phyloP scores from a whole-genome alignment of 306 rosid species.

The Rosa rugosa region DNA sequence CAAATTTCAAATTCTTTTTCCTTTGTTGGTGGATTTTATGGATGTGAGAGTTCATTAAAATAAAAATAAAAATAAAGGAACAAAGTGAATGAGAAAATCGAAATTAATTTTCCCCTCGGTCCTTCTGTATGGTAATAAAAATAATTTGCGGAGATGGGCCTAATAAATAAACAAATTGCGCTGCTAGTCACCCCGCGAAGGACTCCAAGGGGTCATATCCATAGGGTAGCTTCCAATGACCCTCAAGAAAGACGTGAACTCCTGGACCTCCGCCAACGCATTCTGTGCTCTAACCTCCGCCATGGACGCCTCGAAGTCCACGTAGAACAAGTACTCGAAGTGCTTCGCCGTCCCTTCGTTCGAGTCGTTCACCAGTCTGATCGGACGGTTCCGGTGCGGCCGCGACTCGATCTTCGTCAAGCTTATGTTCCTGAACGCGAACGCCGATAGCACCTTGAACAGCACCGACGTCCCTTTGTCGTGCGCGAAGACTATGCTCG shows the following conservation, averaged over 20 bases:
- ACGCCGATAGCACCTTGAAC: slow-evolving; percentile 87
- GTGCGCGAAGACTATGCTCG: slow-evolving; percentile 95
- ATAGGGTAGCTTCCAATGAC: slow-evolving; percentile 93
- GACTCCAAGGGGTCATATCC: slow-evolving; percentile 95
- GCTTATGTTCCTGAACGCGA: slow-evolving; percentile 87
- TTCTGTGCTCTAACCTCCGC: slow-evolving; percentile 92
- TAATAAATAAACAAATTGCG: not conserved
- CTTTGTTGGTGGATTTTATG: not conserved
- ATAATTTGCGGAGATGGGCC: not conserved
- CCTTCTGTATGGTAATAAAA: not conserved
- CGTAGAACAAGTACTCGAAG: slow-evolving; percentile 87
- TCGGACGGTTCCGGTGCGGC: slow-evolving; percentile 92
- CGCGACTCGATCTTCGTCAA: slow-evolving; percentile 92
- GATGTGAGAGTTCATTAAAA: not conserved
- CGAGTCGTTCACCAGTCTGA: slow-evolving; percentile 73
- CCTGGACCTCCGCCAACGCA: slow-evolving; percentile 94
- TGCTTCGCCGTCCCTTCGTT: slow-evolving; percentile 97
- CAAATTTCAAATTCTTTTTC: not conserved
- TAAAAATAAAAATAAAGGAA: not conserved
- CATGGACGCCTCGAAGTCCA: slow-evolving; percentile 95
- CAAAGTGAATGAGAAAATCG: slow-evolving; percentile 4
- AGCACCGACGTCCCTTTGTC: slow-evolving; percentile 89
- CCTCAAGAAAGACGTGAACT: slow-evolving; percentile 90
- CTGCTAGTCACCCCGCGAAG: slow-evolving; percentile 37
- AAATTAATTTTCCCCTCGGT: slow-evolving; percentile 6